Evolutionary conservation across 73 alveolate species (phyloP).

Genomic region (Symbiodinium natans): DNA sequence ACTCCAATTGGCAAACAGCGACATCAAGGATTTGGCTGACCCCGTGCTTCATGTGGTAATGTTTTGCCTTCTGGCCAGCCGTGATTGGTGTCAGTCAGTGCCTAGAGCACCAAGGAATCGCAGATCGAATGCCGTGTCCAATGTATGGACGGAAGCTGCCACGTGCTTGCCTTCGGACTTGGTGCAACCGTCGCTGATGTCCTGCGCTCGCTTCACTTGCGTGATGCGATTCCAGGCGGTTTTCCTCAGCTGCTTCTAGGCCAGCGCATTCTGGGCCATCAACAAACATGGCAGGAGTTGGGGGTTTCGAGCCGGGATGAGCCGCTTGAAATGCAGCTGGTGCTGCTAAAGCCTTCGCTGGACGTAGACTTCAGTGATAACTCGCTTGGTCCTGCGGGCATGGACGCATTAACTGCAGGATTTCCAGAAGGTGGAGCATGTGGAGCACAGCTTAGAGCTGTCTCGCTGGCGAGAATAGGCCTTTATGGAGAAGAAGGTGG

Average conservation of each 20-base stretch:
- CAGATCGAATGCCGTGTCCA: background rate
- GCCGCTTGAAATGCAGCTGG: conserved; percentile 12
- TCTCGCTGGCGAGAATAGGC: conserved; percentile 22
- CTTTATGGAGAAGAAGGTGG: conserved; percentile 57
- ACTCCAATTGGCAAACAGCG: too few species aligned
- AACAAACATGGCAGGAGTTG: background rate
- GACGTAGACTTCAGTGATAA: conserved; percentile 36
- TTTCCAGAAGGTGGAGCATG: too few species aligned
- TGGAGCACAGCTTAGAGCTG: background rate
- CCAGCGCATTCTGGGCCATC: background rate
- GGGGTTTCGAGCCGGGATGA: background rate
- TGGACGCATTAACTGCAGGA: conserved; percentile 16
- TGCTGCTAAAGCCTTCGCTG: conserved; percentile 22
- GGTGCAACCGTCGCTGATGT: conserved; percentile 21
- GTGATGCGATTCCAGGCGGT: conserved; percentile 20
- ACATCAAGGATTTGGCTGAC: too few species aligned
- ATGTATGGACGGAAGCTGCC: conserved; percentile 55
- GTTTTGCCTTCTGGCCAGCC: too few species aligned
- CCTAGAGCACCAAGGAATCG: conserved; percentile 11
- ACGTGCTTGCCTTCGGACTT: background rate
- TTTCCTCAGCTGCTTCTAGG: conserved; percentile 64
- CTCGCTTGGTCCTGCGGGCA: conserved; percentile 1
- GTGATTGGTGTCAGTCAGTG: too few species aligned
- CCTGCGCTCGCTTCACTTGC: conserved; percentile 2
- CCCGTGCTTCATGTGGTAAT: too few species aligned